Base-by-base conservation (phyloP, 1,284 basidiomycete genomes). In the Trichosporon inkin region DNA sequence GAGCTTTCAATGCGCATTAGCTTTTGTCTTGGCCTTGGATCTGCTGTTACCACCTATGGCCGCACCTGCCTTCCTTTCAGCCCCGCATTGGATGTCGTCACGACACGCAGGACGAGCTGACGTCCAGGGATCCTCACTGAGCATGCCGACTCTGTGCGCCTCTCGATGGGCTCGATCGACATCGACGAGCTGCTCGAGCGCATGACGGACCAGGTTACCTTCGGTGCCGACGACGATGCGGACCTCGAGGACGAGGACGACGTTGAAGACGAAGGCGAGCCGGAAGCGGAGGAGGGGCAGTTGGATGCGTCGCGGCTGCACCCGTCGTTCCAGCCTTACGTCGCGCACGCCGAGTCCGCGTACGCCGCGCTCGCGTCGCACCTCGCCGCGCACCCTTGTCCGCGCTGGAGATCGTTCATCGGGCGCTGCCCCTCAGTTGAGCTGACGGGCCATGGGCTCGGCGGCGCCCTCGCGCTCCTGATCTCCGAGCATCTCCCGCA, bases 391-490 rank as follows among this genome's bases (percentile, higher is more conserved):
- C 36, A 8, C 28, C 28, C 24, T 2, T 49, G 44, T 24, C 16
- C 22, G 6, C 24, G 44, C 44, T 49, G 44, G 44, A 16, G 16
- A 24, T 16, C 22, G 11, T 49, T 13, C 14, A 10, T 49, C 16
- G 24, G 24, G 22, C 44, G 44, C 14, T 49, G 44, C 24, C 24
- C 14, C 22, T 17, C 4, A 14, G 22, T 73, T 35, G 64, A 71
- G 38, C 65, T 73, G 24, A 60, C 68, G 22, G 71, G 71, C 8
- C 71, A 73, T 56, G 71, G 71, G 28, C 56, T 71, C 38, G 71
- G 71, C 13, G 63, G 64, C 28, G 61, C 62, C 11, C 56, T 69
- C 16, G 70, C 64, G 10, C 57, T 73, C 11, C 61, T 73, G 28
- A 62, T 66, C 34, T 58, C 70, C 3, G 34, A 49, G 14, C 44